Evolutionary conservation across 179 eudicot species (phyloP).

Genomic region (Gypsophila paniculata): DNA sequence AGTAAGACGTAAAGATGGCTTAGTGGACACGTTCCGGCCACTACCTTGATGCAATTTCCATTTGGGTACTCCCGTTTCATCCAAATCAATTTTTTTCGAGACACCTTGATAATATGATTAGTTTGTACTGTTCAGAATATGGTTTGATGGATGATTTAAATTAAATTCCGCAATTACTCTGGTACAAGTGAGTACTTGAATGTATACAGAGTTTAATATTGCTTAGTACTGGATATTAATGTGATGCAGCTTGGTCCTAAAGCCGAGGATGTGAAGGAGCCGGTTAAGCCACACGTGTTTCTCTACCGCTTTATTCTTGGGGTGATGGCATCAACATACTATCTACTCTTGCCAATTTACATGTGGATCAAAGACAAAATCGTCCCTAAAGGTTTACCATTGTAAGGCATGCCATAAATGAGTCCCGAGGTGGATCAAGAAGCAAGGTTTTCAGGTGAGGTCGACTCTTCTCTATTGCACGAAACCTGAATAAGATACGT

Average conservation of each 20-base stretch:
- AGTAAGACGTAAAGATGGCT: not conserved
- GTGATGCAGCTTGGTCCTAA: conserved; percentile 64
- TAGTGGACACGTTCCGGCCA: not conserved
- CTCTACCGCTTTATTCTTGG: conserved; percentile 57
- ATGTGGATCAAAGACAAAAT: conserved; percentile 75
- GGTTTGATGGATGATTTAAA: no score
- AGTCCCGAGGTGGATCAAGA: conserved; percentile 6
- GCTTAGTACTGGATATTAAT: not conserved
- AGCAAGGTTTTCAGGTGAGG: not conserved
- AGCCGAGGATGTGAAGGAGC: conserved; percentile 55
- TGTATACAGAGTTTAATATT: not conserved
- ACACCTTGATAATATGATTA: not conserved
- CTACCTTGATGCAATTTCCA: not conserved
- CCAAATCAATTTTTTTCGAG: no score
- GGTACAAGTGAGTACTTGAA: conserved; percentile 9
- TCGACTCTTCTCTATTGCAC: not conserved
- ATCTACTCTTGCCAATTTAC: conserved; percentile 59
- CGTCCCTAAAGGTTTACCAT: conserved; percentile 49
- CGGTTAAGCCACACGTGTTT: conserved; percentile 51
- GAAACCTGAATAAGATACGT: conserved; percentile 22
- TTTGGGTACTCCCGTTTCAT: no score
- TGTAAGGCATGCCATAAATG: conserved; percentile 29
- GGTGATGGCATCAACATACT: conserved; percentile 51
- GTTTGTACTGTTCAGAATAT: not conserved
- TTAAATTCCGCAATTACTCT: not conserved